Base-by-base conservation (phyloP, 805 yeast species). In the Metschnikowia lachancei region DNA sequence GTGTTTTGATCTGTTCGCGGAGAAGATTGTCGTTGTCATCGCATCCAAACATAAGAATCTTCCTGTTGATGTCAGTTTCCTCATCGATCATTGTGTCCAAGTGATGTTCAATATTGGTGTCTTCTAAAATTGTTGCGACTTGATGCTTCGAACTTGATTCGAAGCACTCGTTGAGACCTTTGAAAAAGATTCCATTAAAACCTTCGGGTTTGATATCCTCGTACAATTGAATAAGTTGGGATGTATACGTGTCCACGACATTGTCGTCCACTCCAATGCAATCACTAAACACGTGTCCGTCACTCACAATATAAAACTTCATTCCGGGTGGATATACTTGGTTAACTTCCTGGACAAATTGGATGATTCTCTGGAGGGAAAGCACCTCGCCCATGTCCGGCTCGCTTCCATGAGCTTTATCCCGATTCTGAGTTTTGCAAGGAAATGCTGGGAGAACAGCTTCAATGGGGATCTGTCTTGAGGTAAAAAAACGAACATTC, bases 361-460 rank as follows among this genome's bases (percentile, higher is more conserved):
- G 50, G 31, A 67, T 62, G 41, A 70, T 58, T 33, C 66, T 57
- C 12, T 39, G 46, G 31, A 70, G 46, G 2, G 74, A 74, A 51
- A 70, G 57, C 42, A 58, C 65, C 41, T 69, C 67, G 30, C 85
- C 85, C 59, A 72, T 73, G 53, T 81, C 85, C 5, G 85, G 85
- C 36, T 60, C 56, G 16, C 57, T 47, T 5, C 77, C 74, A 31
- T 69, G 65, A 3, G 80, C 85, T 55, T 81, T 81, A 30, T 75
- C 69, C 26, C 58, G 45, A 53, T 81, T 81, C n/a, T 83, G 78
- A 0, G 83, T 77, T 57, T 80, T 81, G 55, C 85, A 80, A 9
- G 85, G 85, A 50, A 81, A 81, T 0, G 85, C 85, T 5, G 85
- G 85, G 41, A 81, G 63, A 8, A 80, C 81, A 12, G 81, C 77